Conservation (phyloP, 257 asterid genomes). For the Solanum clarkiae region DNA sequence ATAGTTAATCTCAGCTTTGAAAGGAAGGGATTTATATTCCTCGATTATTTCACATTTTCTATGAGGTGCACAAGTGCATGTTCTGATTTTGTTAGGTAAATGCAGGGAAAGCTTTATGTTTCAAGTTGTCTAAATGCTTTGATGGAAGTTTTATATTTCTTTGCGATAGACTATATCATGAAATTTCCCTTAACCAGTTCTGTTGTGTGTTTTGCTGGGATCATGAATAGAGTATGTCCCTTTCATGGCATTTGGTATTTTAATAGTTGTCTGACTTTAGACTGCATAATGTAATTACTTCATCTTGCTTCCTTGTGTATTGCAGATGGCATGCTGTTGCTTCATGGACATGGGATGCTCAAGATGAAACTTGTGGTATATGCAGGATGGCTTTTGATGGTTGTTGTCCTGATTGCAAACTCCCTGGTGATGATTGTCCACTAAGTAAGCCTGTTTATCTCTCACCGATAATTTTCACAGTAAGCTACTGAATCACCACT, state of each 20-base stretch:
- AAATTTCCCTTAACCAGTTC: conserved; percentile 35
- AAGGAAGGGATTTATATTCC: neutral
- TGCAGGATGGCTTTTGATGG: conserved; percentile 88
- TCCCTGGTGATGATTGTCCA: conserved; percentile 92
- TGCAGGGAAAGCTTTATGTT: neutral
- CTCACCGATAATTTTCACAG: neutral
- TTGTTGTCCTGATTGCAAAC: conserved; percentile 85
- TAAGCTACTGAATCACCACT: neutral
- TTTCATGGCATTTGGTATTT: neutral
- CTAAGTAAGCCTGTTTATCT: conserved; percentile 30
- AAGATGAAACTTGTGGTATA: conserved; percentile 85
- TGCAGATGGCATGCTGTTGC: conserved; percentile 70
- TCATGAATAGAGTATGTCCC: conserved; percentile 54
- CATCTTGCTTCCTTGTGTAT: neutral
- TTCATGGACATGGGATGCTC: conserved; percentile 95
- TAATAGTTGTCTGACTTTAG: neutral
- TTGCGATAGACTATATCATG: neutral
- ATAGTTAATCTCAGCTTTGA: neutral
- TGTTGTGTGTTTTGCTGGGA: conserved; percentile 7
- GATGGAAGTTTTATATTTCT: neutral
- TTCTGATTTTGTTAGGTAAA: neutral
- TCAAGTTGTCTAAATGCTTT: neutral
- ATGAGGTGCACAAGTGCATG: neutral
- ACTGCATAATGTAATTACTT: neutral
- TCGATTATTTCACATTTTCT: neutral